phyloP scores from a whole-genome alignment of 345 rosid species.

The Mangifera indica region DNA sequence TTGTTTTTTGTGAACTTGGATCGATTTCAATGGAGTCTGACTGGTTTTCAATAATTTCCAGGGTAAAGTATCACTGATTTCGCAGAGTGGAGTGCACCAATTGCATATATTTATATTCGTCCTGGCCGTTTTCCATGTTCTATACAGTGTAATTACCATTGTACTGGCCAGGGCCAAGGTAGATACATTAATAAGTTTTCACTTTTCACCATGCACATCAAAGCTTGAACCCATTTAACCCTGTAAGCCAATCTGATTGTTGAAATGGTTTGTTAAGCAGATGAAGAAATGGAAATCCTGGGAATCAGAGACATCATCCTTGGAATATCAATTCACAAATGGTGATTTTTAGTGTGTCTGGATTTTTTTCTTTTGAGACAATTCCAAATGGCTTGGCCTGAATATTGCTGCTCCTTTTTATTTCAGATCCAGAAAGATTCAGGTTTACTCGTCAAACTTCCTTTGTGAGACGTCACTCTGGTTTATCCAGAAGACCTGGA shows the following conservation, averaged over 20 bases:
- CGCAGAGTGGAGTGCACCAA: constrained; percentile 53
- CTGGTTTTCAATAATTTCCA: constrained; percentile 11
- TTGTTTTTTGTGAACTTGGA: no score
- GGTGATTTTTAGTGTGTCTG: constrained; percentile 27
- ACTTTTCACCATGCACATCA: background rate
- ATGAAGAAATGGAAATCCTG: constrained; percentile 61
- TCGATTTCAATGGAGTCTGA: background rate
- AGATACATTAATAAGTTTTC: background rate
- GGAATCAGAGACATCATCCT: constrained; percentile 45
- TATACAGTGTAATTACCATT: constrained; percentile 50
- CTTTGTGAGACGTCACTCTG: constrained; percentile 52
- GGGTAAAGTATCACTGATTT: constrained; percentile 45
- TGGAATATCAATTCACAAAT: constrained; percentile 40
- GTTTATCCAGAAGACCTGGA: constrained; percentile 31
- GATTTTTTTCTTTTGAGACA: background rate
- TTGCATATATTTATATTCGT: constrained; percentile 63
- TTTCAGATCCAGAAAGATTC: constrained; percentile 52
- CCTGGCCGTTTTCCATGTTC: constrained; percentile 58
- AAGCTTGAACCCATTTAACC: background rate
- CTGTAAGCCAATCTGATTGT: background rate
- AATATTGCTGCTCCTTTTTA: background rate
- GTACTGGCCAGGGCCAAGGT: constrained; percentile 41
- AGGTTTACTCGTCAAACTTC: constrained; percentile 65
- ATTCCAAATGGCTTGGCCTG: no score
- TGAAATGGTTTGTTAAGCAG: constrained; percentile 24